These are phyloP conservation scores for Irpex sp. DNA, from an alignment of 1,284 basidiomycete genomes.

Conservation along the genomic window DNA sequence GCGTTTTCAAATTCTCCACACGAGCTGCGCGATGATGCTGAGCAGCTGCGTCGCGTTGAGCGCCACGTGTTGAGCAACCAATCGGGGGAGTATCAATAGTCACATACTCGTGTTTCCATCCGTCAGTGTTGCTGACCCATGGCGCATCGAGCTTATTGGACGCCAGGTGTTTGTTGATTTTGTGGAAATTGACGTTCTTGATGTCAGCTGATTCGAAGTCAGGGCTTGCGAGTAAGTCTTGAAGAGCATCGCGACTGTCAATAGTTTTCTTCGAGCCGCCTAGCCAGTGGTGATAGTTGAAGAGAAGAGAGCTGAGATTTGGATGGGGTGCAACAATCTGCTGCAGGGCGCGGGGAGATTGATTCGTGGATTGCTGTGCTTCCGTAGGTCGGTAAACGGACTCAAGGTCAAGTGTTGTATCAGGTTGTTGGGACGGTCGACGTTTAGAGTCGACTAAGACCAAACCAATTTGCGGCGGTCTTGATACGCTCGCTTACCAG, in stretches of 20 bases:
- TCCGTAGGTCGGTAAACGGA: no score
- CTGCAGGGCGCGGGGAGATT: no score
- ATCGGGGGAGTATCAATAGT: neutral
- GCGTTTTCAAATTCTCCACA: neutral
- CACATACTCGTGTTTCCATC: neutral
- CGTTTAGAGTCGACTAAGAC: no score
- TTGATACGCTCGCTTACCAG: no score
- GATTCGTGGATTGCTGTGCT: no score
- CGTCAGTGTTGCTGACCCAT: neutral
- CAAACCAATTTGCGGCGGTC: no score
- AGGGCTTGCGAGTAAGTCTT: neutral
- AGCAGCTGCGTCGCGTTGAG: neutral
- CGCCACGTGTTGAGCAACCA: neutral
- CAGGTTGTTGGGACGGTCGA: no score
- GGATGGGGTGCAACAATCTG: no score
- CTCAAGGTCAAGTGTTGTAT: no score
- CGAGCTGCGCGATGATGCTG: neutral
- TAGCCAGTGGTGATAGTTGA: neutral
- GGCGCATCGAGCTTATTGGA: neutral
- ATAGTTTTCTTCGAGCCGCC: neutral
- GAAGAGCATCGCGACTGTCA: neutral
- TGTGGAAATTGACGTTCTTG: neutral
- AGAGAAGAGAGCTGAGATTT: no score
- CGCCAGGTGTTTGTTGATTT: neutral
- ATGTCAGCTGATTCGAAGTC: neutral